A percentile compares a stretch with the other conserved stretches of the same genome.
Evolutionary conservation across 768 basidiomycete species (phyloP).

Genomic region (Gloeophyllum trabeum): DNA sequence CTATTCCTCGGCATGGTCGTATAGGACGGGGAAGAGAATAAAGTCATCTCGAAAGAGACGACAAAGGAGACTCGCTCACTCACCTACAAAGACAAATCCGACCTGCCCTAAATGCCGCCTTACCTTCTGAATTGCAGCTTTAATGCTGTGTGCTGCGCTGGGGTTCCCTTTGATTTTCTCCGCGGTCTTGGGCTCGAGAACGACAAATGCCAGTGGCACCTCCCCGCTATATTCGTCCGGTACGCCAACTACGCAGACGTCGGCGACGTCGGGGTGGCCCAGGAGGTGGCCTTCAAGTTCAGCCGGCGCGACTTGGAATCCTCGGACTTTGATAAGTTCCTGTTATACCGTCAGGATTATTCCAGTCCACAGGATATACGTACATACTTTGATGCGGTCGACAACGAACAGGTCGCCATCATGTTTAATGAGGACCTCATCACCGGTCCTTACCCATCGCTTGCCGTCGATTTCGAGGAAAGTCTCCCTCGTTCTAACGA

Average conservation of each 20-base stretch:
- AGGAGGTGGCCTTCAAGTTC: constrained; percentile 61
- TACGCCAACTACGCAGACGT: constrained; percentile 54
- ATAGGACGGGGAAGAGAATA: constrained; percentile 89
- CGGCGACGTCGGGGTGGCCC: constrained; percentile 44
- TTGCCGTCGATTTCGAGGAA: constrained; percentile 16
- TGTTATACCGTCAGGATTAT: constrained; percentile 13
- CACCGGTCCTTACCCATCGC: constrained; percentile 63
- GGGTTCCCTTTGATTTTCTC: constrained; percentile 19
- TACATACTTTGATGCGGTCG: constrained; percentile 47
- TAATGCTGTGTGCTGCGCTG: constrained; percentile 21
- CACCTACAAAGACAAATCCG: too few relatives aligned
- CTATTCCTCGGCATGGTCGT: constrained; percentile 83
- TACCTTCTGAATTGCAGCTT: constrained; percentile 37
- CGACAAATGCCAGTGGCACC: constrained; percentile 59
- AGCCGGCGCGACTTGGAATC: constrained; percentile 68
- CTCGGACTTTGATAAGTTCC: constrained; percentile 61
- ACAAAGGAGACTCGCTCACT: background rate
- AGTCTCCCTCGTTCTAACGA: background rate
- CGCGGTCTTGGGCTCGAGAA: constrained; percentile 30
- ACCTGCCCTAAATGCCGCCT: too few relatives aligned
- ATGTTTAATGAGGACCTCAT: constrained; percentile 44
- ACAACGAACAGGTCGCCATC: constrained; percentile 48
- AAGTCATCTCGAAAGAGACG: constrained; percentile 39
- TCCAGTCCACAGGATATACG: background rate
- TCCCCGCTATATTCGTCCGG: constrained; percentile 67